These are phyloP conservation scores for Cornus florida DNA, from an alignment of 148 eudicot species.

Conservation along the genomic window DNA sequence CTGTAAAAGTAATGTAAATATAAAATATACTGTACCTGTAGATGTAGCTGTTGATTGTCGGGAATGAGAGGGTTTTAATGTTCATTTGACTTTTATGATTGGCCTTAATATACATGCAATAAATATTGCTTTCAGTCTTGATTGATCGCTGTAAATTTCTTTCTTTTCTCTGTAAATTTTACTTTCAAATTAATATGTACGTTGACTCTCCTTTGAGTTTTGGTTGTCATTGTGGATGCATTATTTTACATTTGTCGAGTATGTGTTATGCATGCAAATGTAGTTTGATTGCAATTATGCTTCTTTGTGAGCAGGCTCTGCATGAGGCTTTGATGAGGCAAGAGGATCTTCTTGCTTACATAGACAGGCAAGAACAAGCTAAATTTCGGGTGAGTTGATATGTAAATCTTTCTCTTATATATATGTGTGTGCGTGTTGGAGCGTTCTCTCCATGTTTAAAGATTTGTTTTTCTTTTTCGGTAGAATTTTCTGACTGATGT, in stretches of 20 bases:
- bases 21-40: background rate
- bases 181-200: background rate
- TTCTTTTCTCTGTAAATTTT: background rate
- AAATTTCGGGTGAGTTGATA: constrained; percentile 57
- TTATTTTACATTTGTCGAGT: background rate
- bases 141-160: background rate
- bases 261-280: background rate
- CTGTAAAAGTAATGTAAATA: background rate
- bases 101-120: background rate
- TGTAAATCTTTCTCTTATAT: background rate
- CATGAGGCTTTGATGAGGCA: constrained; percentile 79
- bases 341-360: constrained; percentile 90
- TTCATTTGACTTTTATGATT: background rate
- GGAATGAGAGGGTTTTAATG: background rate
- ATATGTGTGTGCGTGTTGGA: background rate
- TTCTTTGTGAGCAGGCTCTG: constrained; percentile 45
- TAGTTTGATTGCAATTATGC: background rate
- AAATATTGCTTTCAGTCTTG: background rate
- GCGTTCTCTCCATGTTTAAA: background rate
- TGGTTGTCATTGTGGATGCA: background rate
- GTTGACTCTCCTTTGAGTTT: background rate
- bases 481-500: constrained; percentile 14
- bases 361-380: constrained; percentile 81
- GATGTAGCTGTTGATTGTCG: background rate
- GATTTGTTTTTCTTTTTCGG: background rate